Conservation (phyloP, 1,139 yeast species). For the Suhomyces bolitotheri region DNA sequence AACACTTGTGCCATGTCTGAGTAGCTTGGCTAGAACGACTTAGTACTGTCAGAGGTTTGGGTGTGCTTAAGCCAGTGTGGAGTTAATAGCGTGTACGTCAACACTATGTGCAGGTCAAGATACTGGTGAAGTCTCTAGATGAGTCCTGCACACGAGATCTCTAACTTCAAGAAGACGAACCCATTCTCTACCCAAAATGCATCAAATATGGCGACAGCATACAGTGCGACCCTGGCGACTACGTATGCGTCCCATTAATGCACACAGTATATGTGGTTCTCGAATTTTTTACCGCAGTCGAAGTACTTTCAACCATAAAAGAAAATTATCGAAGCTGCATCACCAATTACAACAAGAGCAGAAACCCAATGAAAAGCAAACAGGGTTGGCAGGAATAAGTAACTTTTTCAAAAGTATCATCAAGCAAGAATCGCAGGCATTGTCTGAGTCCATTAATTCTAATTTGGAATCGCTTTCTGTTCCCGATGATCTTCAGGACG, state of each 20-base stretch:
- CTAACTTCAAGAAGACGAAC: background rate
- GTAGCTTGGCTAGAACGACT: too few relatives aligned
- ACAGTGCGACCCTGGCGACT: constrained; percentile 5
- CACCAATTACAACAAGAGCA: too few relatives aligned
- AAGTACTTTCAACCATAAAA: too few relatives aligned
- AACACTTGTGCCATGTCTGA: constrained; percentile 48
- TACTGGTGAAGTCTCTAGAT: too few relatives aligned
- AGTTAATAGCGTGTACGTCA: too few relatives aligned
- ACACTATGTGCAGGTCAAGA: too few relatives aligned
- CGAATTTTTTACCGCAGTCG: too few relatives aligned
- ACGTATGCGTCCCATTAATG: too few relatives aligned
- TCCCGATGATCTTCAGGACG: constrained; percentile 1
- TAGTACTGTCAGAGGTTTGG: too few relatives aligned
- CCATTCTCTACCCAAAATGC: background rate
- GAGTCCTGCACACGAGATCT: background rate
- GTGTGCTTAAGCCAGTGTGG: too few relatives aligned
- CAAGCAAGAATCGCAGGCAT: constrained; percentile 14
- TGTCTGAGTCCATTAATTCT: constrained; percentile 10
- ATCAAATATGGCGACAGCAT: constrained; percentile 5
- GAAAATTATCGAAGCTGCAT: too few relatives aligned
- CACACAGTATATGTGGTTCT: too few relatives aligned
- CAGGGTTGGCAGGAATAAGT: constrained; percentile 3
- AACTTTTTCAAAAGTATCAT: constrained; percentile 11
- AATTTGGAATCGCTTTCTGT: constrained; percentile 4
- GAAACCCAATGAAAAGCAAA: background rate